A percentile compares a stretch with the other conserved stretches of the same genome.
Evolutionary conservation across 176 grass and related monocot species (phyloP).

Genomic region (Leersia perrieri): DNA sequence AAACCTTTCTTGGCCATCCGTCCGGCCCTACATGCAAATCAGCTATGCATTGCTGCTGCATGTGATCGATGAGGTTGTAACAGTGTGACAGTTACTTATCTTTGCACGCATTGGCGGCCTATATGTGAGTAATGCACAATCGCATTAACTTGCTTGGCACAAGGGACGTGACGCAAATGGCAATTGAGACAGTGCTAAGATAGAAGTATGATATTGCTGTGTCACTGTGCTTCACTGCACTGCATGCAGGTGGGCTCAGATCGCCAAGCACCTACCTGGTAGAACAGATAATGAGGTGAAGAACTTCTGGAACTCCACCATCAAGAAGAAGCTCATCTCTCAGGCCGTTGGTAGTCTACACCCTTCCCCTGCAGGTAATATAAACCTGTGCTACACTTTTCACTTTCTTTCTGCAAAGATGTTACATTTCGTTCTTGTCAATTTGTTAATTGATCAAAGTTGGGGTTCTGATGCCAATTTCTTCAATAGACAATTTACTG

Average conservation of each 20-base stretch:
- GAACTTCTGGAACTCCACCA: conserved; percentile 99
- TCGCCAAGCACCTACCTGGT: conserved; percentile 94
- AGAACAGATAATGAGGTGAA: conserved; percentile 99
- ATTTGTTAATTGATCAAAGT: not conserved
- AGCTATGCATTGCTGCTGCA: not conserved
- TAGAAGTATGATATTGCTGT: too few relatives aligned
- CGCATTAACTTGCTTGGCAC: conserved; percentile 23
- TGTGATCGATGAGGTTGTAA: conserved; percentile 15
- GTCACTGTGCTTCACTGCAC: not conserved
- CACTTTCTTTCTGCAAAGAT: not conserved
- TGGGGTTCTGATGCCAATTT: not conserved
- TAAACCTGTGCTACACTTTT: not conserved
- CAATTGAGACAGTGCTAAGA: not conserved
- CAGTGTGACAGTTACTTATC: not conserved
- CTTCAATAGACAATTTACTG: not conserved
- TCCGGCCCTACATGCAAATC: not conserved
- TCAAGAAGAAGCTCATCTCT: conserved; percentile 94
- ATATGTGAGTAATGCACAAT: conserved; percentile 12
- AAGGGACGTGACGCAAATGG: conserved; percentile 16
- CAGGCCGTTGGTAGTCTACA: conserved; percentile 64
- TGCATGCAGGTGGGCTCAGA: conserved; percentile 84
- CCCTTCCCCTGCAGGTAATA: conserved; percentile 38
- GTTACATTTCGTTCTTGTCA: not conserved
- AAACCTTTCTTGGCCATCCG: not conserved
- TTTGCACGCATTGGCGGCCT: conserved; percentile 15